Base-by-base conservation (phyloP, 169 alveolate genomes). In the Eimeria praecox region DNA sequence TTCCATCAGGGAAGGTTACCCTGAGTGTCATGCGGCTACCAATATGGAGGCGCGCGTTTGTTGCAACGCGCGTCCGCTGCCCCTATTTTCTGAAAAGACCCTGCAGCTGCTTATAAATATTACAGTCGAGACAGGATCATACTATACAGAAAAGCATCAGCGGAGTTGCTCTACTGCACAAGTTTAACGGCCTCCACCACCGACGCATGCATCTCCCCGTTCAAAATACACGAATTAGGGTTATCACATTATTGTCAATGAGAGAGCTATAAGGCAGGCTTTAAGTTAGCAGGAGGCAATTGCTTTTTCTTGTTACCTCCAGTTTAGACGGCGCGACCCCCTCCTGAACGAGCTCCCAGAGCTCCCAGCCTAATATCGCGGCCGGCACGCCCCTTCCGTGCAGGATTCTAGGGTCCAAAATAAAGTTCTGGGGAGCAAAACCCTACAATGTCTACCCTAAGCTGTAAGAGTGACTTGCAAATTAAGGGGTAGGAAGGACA, bases 1-100 rank as follows among this genome's bases (percentile, higher is more conserved):
- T 46, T 83, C 54, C 91, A 83, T 83, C 18, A 52, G 91, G 91
- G 49, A 35, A 33, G 56, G 77, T 77, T 2, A 35, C 22, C 73
- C 42, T 44, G 24, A 10, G 44, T 44, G 66, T 78, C 69, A n/a
- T 22, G 88, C 88, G 42, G 66, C 42, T 27, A 44, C 44, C 83
- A 38, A 35, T 38, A 16, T 73, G 83, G 18, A 69, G 42, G 42
- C 77, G 46, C 80, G 6, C 49, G 44, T 35, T 33, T 69, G 49
- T 14, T 69, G 80, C 80, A 35, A 33, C 54, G 52, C 35, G 52
- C n/a, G 16, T 5, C 54, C 54, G 5, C 16, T 16, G 0, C 33
- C 33, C 1, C 35, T 16, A 73, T 4, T 38, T 73, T 20, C 27
- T 73, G 83, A 27, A 40, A 16, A 30, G 33, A 18, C 10, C 49